phyloP scores from a whole-genome alignment of 352 stramenopile species.

The Globisporangium mamillatum region DNA sequence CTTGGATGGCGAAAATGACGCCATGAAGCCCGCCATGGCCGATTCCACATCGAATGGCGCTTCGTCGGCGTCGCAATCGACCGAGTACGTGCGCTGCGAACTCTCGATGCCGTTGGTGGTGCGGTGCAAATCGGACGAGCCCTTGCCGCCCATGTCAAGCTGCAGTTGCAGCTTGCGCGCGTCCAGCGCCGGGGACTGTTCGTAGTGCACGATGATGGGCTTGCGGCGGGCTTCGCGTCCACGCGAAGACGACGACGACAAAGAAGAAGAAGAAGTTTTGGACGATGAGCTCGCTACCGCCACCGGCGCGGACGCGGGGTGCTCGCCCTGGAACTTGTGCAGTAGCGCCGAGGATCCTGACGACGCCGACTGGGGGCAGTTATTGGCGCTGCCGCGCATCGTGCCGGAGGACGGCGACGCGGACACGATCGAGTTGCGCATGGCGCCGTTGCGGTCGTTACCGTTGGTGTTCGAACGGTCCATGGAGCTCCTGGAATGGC shows the following conservation, averaged over 20 bases:
- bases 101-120: slow-evolving; percentile 5
- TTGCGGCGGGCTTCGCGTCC: slow-evolving; percentile 27
- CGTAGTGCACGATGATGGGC: slow-evolving; percentile 38
- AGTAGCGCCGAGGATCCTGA: not conserved
- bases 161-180: not conserved
- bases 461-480: not conserved
- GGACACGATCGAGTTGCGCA: not conserved
- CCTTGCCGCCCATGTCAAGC: slow-evolving; percentile 7
- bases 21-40: slow-evolving; percentile 23
- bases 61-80: slow-evolving; percentile 9
- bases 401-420: not conserved
- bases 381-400: slow-evolving; percentile 3
- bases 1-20: slow-evolving; percentile 23
- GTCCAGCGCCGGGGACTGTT: not conserved
- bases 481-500: slow-evolving; percentile 4
- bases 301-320: not conserved
- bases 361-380: not conserved
- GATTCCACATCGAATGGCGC: slow-evolving; percentile 22
- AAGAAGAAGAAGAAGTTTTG: slow-evolving; percentile 11
- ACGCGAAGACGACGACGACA: slow-evolving; percentile 18
- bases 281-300: not conserved
- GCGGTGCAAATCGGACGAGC: not conserved
- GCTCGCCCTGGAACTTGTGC: slow-evolving; percentile 7
- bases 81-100: slow-evolving; percentile 12
- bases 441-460: not conserved